Base-by-base conservation (phyloP, 2,329 filamentous ascomycete genomes). In the Metarhizium album region DNA sequence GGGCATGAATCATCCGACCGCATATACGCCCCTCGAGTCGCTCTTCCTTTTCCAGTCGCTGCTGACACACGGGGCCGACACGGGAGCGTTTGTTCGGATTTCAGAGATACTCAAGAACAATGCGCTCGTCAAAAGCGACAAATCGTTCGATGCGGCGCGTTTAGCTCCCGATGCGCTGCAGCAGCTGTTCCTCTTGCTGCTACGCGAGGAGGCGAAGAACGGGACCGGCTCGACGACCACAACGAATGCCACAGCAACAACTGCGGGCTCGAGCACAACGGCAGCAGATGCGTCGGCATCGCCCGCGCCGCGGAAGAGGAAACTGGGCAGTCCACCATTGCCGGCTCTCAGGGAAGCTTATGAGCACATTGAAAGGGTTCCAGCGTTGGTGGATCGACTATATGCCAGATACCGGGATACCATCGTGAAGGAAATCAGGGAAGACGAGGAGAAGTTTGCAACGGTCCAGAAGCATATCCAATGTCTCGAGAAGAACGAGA, bases 11-110 rank as follows among this genome's bases (percentile, higher is more conserved):
- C 68, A 69, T 62, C 67, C 70, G 68, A 76, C 80, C 64, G 74
- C 76, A 62, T 90, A 93, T 70, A 91, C 88, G 64, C 80, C 84
- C 59, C 86, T 94, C 74, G 90, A 95, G 77, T 86, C 84, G 63
- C 78, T 94, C 55, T 79, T 93, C 58, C 78, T 95, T 62, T 91
- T 93, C 71, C 87, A 91, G 70, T 84, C 84, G 54, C 77, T 94
- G 57, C 77, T 82, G 58, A 74, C 74, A 58, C 76, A 86, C 67
- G 86, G 86, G 63, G 73, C 82, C 57, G 78, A 82, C 57, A 72
- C 80, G 48, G 67, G 74, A 54, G 81, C 79, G 64, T 93, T 94
- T 70, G 71, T 72, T 61, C 76, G 75, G 58, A 87, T 93, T 55
- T 90, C 89, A 52, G 78, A 86, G 57, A 71, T 84, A 53, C 79